Percentiles rank a stretch among this genome's conserved stretches.
Evolutionary conservation across 2,329 filamentous ascomycete genomes (phyloP).

Genomic region (Aschersonia sp.): DNA sequence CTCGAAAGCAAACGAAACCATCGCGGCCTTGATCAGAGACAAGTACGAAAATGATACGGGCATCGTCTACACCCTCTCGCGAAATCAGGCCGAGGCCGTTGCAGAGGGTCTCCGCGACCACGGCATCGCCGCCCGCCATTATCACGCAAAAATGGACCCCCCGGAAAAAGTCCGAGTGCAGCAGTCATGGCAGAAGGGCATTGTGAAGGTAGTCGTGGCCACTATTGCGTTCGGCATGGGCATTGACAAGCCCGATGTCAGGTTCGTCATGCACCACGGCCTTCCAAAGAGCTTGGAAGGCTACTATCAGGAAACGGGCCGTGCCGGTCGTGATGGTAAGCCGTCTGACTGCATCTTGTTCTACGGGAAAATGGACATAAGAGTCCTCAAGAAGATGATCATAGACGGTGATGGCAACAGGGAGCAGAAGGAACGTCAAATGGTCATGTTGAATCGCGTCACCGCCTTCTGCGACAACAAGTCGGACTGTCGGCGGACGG

Average conservation of each 20-base stretch:
- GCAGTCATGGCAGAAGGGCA: conserved; percentile 65
- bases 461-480: conserved; percentile 81
- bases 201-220: conserved; percentile 80
- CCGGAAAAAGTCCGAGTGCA: conserved; percentile 59
- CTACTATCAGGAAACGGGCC: conserved; percentile 95
- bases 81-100: conserved; percentile 68
- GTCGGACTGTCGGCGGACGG: conserved; percentile 71
- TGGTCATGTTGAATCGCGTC: conserved; percentile 72
- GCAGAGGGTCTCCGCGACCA: conserved; percentile 52
- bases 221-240: conserved; percentile 99
- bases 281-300: conserved; percentile 92
- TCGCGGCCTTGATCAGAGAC: conserved; percentile 52
- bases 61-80: conserved; percentile 85
- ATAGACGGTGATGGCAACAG: conserved; percentile 59
- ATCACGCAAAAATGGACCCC: conserved; percentile 66
- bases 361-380: conserved; percentile 68
- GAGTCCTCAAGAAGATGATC: conserved; percentile 65
- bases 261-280: conserved; percentile 88
- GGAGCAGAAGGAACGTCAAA: conserved; percentile 73
- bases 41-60: conserved; percentile 62
- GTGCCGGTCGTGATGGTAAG: conserved; percentile 82
- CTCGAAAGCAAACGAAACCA: conserved; percentile 25
- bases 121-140: conserved; percentile 63
- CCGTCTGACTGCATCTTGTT: conserved; percentile 81
- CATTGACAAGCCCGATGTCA: conserved; percentile 95